Percentiles rank a stretch among this genome's conserved stretches.
Evolutionary conservation across 306 rosid genomes (phyloP).

Genomic region (Corylus americana): DNA sequence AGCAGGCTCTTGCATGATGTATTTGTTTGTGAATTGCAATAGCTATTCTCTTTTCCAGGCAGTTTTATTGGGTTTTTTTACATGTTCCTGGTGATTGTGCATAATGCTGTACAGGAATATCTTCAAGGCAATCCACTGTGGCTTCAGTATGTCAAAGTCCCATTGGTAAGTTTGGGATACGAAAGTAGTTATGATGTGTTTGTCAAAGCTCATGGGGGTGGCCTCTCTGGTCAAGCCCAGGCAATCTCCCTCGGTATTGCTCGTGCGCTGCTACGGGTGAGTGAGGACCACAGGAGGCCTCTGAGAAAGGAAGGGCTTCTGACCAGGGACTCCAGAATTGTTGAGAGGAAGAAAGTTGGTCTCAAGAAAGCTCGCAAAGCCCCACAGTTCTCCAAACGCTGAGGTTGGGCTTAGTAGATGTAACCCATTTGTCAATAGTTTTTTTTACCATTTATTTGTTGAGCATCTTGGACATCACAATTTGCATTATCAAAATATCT

Average conservation of each 20-base stretch:
- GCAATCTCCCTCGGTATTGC: slow-evolving; percentile 95
- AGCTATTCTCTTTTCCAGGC: not conserved
- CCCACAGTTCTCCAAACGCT: slow-evolving; percentile 96
- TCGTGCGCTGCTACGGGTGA: slow-evolving; percentile 87
- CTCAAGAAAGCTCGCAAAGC: slow-evolving; percentile 99
- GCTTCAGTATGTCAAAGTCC: slow-evolving; percentile 82
- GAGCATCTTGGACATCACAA: not conserved
- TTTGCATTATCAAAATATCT: not conserved
- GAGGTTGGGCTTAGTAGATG: slow-evolving; percentile 35
- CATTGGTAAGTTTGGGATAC: slow-evolving; percentile 75
- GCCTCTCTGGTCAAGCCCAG: slow-evolving; percentile 96
- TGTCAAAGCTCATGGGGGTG: slow-evolving; percentile 91
- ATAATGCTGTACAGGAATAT: slow-evolving; percentile 59
- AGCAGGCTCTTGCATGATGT: not conserved
- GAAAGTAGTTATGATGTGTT: slow-evolving; percentile 84
- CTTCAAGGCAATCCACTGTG: slow-evolving; percentile 95
- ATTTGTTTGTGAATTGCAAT: not conserved
- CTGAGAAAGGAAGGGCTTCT: slow-evolving; percentile 83
- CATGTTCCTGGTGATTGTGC: slow-evolving; percentile 20
- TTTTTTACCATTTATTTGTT: slow-evolving; percentile 4
- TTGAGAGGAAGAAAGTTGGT: slow-evolving; percentile 97
- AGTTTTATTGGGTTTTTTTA: not conserved
- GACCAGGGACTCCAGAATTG: slow-evolving; percentile 92
- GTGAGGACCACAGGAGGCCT: slow-evolving; percentile 77
- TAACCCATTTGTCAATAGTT: slow-evolving; percentile 7